These are phyloP conservation scores for Epichloe baconii DNA, from an alignment of 2,329 filamentous ascomycete genomes.

Conservation along the genomic window DNA sequence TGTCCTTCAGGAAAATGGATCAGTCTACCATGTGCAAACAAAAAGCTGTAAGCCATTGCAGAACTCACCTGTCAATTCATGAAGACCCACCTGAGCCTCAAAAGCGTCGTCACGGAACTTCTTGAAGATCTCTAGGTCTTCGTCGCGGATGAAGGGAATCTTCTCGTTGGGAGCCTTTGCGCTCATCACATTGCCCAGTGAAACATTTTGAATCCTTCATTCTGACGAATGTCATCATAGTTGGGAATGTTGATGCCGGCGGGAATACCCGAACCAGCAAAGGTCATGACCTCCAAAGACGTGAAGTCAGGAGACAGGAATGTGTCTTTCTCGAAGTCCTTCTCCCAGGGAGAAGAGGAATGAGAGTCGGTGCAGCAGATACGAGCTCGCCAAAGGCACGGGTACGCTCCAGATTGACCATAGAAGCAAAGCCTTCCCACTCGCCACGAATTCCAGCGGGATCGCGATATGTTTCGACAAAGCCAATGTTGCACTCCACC, in stretches of 20 bases:
- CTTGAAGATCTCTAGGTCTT: slow-evolving; percentile 65
- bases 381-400: slow-evolving; percentile 79
- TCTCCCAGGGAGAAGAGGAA: slow-evolving; percentile 76
- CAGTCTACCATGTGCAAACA: slow-evolving; percentile 4
- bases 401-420: slow-evolving; percentile 85
- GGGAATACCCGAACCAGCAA: slow-evolving; percentile 51
- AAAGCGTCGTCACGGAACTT: slow-evolving; percentile 80
- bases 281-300: slow-evolving; percentile 79
- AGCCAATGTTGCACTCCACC: slow-evolving; percentile 71
- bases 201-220: slow-evolving; percentile 87
- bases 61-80: slow-evolving; percentile 54
- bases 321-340: slow-evolving; percentile 89
- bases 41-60: neutral
- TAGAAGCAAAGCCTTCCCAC: slow-evolving; percentile 74
- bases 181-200: slow-evolving; percentile 80
- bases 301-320: slow-evolving; percentile 95
- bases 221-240: slow-evolving; percentile 68
- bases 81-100: slow-evolving; percentile 89
- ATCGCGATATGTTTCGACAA: slow-evolving; percentile 77
- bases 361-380: slow-evolving; percentile 64
- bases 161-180: slow-evolving; percentile 88
- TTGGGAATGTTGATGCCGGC: slow-evolving; percentile 58
- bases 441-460: slow-evolving; percentile 70
- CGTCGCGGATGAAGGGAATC: slow-evolving; percentile 74
- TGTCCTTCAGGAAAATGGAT: slow-evolving; percentile 40